Evolutionary conservation across 1,284 basidiomycete genomes (phyloP).

Genomic region (Apiotrichum porosum): DNA sequence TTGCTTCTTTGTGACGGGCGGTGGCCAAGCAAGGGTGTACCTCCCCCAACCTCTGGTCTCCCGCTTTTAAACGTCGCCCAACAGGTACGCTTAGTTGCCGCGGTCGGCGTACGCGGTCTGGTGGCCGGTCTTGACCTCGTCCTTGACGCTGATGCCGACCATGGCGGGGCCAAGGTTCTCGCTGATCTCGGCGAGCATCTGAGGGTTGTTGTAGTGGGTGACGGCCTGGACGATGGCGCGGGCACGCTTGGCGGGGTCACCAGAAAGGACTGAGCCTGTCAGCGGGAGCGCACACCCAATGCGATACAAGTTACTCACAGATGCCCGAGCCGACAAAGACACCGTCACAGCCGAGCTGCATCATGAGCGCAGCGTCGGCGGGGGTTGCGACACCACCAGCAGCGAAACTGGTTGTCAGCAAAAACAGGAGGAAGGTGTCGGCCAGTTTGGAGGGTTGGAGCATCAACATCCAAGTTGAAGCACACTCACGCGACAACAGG

Average conservation of each 20-base stretch:
- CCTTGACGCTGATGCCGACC: constrained; percentile 63
- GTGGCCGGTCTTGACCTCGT: constrained; percentile 46
- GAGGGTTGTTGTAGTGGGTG: constrained; percentile 93
- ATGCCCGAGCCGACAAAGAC: constrained; percentile 94
- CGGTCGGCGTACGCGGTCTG: constrained; percentile 13
- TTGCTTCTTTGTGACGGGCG: not conserved
- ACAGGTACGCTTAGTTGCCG: constrained; percentile 19
- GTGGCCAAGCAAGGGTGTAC: too few relatives aligned
- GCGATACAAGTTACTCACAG: too few relatives aligned
- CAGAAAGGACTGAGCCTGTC: constrained; percentile 54
- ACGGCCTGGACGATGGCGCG: constrained; percentile 97
- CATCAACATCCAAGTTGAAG: not conserved
- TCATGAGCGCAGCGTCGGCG: constrained; percentile 95
- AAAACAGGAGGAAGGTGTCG: not conserved
- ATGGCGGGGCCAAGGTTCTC: constrained; percentile 84
- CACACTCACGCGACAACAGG: constrained; percentile 64
- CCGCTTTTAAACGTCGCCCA: too few relatives aligned
- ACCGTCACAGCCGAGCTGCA: constrained; percentile 98
- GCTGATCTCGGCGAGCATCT: constrained; percentile 64
- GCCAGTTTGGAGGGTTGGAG: not conserved
- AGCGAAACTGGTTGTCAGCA: constrained; percentile 61
- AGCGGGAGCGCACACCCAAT: not conserved
- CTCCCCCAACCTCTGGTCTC: too few relatives aligned
- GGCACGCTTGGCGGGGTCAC: constrained; percentile 88
- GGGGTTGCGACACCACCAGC: constrained; percentile 96